A percentile compares a stretch with the other conserved stretches of the same genome.
phyloP scores from a whole-genome alignment of 2,329 filamentous ascomycete genomes.

The Chaetomiaceae sp. region DNA sequence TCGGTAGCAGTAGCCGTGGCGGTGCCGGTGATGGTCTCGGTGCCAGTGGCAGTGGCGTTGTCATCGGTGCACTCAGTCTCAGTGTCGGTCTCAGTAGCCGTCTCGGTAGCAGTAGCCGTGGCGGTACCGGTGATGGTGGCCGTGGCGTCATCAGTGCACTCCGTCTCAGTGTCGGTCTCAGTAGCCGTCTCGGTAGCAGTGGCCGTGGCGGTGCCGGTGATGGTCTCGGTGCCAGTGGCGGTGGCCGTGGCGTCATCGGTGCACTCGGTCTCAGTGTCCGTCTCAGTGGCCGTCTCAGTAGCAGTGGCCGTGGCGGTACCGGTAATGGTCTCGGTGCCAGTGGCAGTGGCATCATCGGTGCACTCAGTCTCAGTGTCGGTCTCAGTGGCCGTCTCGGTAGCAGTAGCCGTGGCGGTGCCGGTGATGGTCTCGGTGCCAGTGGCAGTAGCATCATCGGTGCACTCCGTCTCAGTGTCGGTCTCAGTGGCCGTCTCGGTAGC shows the following conservation, averaged over 20 bases:
- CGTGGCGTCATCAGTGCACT: no score
- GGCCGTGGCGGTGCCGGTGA: conserved; percentile 2
- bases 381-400: conserved; percentile 1
- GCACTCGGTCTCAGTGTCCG: background rate
- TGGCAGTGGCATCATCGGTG: background rate
- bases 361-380: conserved; percentile 3
- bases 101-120: background rate
- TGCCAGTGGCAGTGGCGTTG: background rate
- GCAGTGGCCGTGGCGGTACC: background rate
- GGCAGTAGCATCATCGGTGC: background rate
- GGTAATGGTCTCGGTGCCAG: no score
- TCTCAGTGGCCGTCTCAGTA: background rate
- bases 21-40: conserved; percentile 4
- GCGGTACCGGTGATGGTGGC: background rate
- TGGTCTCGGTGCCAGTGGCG: background rate
- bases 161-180: no score
- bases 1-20: background rate
- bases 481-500: background rate
- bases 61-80: no score
- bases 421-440: background rate
- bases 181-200: background rate
- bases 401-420: background rate
- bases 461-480: conserved; percentile 4
- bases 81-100: background rate
- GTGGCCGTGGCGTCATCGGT: background rate